Percentiles rank a stretch among this genome's conserved stretches.
phyloP scores from a whole-genome alignment of 805 yeast genomes.

The Cephaloascus albidus region DNA sequence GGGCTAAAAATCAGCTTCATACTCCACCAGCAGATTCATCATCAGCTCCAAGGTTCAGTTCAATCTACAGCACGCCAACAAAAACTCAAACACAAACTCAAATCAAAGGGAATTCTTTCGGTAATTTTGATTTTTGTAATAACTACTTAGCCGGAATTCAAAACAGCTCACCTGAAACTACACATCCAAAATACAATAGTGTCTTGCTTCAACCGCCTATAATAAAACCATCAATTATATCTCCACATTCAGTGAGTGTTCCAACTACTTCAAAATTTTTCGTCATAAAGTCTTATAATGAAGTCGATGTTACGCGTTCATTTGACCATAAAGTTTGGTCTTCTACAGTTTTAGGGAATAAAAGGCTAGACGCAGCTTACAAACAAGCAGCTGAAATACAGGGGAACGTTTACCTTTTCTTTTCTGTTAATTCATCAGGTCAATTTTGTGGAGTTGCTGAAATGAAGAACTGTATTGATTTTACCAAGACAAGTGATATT shows the following conservation, averaged over 20 bases:
- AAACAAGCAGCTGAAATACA: conserved; percentile 6
- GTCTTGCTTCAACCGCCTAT: background rate
- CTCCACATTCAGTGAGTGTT: background rate
- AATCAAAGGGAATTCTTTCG: background rate
- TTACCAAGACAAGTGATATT: conserved; percentile 25
- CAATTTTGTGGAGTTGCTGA: conserved; percentile 51
- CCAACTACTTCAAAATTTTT: conserved; percentile 21
- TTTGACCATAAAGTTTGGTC: conserved; percentile 46
- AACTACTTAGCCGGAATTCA: background rate
- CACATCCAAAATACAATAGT: background rate
- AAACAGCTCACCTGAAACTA: background rate
- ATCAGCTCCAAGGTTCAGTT: background rate
- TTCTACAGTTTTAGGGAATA: conserved; percentile 49
- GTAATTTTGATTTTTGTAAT: background rate
- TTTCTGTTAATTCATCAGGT: conserved; percentile 51
- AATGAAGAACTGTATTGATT: conserved; percentile 31
- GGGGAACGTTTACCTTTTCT: conserved; percentile 35
- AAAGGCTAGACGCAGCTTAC: conserved; percentile 37
- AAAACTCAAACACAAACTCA: background rate
- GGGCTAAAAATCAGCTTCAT: no score
- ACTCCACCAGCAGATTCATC: background rate
- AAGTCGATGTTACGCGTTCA: conserved; percentile 40
- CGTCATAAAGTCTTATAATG: conserved; percentile 45
- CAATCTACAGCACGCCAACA: background rate
- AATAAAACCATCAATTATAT: background rate